A percentile compares a stretch with the other conserved stretches of the same genome.
phyloP scores from a whole-genome alignment of 2,329 filamentous ascomycete species.

The Aspergillus alliaceus region DNA sequence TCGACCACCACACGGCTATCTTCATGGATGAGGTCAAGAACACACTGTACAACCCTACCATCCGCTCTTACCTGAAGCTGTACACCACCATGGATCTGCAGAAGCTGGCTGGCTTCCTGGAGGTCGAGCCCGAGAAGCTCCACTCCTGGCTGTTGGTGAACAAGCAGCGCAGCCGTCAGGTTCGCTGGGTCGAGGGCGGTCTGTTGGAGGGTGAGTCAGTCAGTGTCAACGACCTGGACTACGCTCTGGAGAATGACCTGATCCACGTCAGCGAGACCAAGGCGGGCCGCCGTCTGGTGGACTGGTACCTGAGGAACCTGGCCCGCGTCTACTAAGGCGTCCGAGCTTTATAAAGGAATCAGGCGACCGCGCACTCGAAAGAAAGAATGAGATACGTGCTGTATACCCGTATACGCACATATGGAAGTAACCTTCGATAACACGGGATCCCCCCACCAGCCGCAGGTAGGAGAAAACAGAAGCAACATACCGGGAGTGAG shows the following conservation, averaged over 20 bases:
- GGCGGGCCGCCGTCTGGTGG: slow-evolving; percentile 93
- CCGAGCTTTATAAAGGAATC: slow-evolving; percentile 8
- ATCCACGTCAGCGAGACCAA: slow-evolving; percentile 99
- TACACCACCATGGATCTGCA: slow-evolving; percentile 99
- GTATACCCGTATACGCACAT: not conserved
- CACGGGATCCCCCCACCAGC: not conserved
- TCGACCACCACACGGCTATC: slow-evolving; percentile 94
- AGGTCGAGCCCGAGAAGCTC: slow-evolving; percentile 94
- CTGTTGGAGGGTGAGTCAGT: slow-evolving; percentile 89
- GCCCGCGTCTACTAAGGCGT: slow-evolving; percentile 79
- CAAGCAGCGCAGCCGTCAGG: slow-evolving; percentile 97
- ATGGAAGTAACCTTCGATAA: not conserved
- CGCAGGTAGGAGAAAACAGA: not conserved
- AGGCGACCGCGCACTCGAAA: not conserved
- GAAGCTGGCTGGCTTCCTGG: slow-evolving; percentile 96
- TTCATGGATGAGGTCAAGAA: slow-evolving; percentile 99
- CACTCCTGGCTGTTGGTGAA: slow-evolving; percentile 92
- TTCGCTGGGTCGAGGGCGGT: slow-evolving; percentile 88
- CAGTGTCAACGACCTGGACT: slow-evolving; percentile 94
- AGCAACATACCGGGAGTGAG: not conserved
- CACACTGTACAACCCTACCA: slow-evolving; percentile 95
- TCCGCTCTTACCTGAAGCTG: slow-evolving; percentile 97
- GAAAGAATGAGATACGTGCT: slow-evolving; percentile 9
- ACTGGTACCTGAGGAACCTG: slow-evolving; percentile 98
- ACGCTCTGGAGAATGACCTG: slow-evolving; percentile 92